phyloP scores from a whole-genome alignment of 2,329 filamentous ascomycete genomes.

The Apiospora aurea region DNA sequence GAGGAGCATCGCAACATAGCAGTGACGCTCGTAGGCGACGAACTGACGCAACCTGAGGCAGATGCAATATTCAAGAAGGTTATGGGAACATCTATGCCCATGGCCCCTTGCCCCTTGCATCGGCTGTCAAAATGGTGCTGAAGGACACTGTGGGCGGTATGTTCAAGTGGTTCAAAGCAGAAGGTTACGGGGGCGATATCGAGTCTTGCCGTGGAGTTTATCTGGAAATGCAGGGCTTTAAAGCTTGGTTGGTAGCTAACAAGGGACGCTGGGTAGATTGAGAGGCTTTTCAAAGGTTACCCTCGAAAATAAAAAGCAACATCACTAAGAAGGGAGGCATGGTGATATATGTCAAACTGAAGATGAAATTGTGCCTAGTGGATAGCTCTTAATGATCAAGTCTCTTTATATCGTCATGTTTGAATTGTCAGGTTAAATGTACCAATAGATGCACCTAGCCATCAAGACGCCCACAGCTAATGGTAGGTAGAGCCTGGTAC shows the following conservation, averaged over 20 bases:
- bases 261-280: slow-evolving; percentile 6
- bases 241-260: slow-evolving; percentile 31
- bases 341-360: neutral
- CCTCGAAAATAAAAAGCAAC: neutral
- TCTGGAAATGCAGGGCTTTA: slow-evolving; percentile 38
- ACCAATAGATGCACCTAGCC: neutral
- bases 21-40: slow-evolving; percentile 50
- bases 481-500: neutral
- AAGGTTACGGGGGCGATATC: slow-evolving; percentile 47
- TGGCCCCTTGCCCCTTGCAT: slow-evolving; percentile 40
- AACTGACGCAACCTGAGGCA: slow-evolving; percentile 44
- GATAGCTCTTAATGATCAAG: neutral
- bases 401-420: neutral
- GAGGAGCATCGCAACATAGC: slow-evolving; percentile 41
- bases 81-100: slow-evolving; percentile 40
- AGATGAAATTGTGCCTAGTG: neutral
- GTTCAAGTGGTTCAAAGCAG: slow-evolving; percentile 47
- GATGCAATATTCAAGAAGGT: slow-evolving; percentile 41
- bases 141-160: slow-evolving; percentile 44
- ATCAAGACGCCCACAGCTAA: neutral
- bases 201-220: slow-evolving; percentile 36
- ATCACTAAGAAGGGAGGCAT: neutral
- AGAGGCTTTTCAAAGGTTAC: neutral
- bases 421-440: too few relatives aligned
- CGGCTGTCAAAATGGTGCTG: slow-evolving; percentile 37